phyloP scores from a whole-genome alignment of 768 basidiomycete genomes.

The Trametes sanguinea region DNA sequence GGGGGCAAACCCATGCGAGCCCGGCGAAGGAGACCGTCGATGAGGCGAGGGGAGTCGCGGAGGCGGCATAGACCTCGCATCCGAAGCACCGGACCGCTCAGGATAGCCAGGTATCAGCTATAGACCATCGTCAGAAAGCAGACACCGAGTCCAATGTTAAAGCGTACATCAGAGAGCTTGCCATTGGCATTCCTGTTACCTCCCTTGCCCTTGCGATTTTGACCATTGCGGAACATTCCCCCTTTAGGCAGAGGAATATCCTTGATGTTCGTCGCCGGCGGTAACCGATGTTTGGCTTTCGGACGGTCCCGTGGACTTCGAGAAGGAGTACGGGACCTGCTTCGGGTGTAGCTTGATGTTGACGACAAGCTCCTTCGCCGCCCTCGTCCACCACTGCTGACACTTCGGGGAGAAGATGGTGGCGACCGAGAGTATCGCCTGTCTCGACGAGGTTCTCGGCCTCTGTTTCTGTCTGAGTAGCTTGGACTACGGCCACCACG shows the following conservation, averaged over 20 bases:
- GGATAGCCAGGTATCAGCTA: conserved; percentile 20
- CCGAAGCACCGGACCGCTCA: neutral
- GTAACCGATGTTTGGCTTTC: conserved; percentile 65
- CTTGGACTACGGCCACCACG: conserved; percentile 47
- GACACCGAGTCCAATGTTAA: too few relatives aligned
- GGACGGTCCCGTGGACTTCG: conserved; percentile 53
- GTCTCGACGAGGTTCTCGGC: conserved; percentile 38
- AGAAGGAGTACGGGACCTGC: conserved; percentile 48
- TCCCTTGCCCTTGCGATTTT: conserved; percentile 15
- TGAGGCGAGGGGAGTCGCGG: conserved; percentile 9
- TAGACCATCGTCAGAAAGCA: neutral
- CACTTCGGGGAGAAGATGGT: conserved; percentile 29
- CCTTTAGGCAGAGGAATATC: conserved; percentile 28
- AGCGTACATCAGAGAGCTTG: conserved; percentile 23
- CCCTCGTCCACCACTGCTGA: conserved; percentile 39
- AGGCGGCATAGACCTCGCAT: conserved; percentile 11
- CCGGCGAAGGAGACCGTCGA: conserved; percentile 8
- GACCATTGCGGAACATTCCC: conserved; percentile 17
- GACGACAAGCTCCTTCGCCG: conserved; percentile 56
- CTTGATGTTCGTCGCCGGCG: conserved; percentile 46
- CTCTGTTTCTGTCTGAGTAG: conserved; percentile 45
- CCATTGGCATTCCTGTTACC: conserved; percentile 18
- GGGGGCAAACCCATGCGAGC: neutral
- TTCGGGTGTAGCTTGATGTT: conserved; percentile 55
- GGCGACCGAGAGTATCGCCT: conserved; percentile 33